Percentiles rank a stretch among this genome's conserved stretches.
These are phyloP conservation scores for Polysphondylium violaceum DNA, from an alignment of 78 protist genomes.

Conservation along the genomic window DNA sequence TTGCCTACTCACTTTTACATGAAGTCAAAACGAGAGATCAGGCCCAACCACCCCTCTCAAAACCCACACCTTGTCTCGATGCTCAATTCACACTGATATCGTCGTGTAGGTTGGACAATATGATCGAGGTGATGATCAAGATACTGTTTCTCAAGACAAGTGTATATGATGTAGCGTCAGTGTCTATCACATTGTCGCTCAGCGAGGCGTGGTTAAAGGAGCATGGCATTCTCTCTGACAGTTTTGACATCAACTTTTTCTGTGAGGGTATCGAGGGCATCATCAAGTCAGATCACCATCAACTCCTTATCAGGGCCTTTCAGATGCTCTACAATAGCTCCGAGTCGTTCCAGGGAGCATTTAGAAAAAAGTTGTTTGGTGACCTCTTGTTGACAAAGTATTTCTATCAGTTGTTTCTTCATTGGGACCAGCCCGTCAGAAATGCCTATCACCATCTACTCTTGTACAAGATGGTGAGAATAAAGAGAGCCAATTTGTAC, in stretches of 20 bases:
- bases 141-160: constrained; percentile 58
- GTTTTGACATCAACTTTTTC: constrained; percentile 62
- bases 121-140: constrained; percentile 40
- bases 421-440: constrained; percentile 80
- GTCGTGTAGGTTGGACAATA: constrained; percentile 9
- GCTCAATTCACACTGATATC: constrained; percentile 50
- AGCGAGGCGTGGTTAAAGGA: constrained; percentile 64
- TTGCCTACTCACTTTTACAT: constrained; percentile 59
- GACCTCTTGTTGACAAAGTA: constrained; percentile 50
- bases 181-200: constrained; percentile 14
- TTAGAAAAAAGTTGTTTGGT: constrained; percentile 8
- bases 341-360: constrained; percentile 59
- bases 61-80: constrained; percentile 64
- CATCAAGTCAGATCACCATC: constrained; percentile 71
- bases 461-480: constrained; percentile 75
- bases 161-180: constrained; percentile 35
- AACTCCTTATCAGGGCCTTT: constrained; percentile 31
- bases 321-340: constrained; percentile 50
- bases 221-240: constrained; percentile 48
- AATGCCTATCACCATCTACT: constrained; percentile 74
- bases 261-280: constrained; percentile 74
- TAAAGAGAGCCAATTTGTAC: constrained; percentile 37
- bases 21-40: constrained; percentile 62
- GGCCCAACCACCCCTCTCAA: constrained; percentile 42
- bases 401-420: constrained; percentile 64